These are phyloP conservation scores for Purpureocillium lavendulum DNA, from an alignment of 2,329 filamentous ascomycete species.

Conservation along the genomic window DNA sequence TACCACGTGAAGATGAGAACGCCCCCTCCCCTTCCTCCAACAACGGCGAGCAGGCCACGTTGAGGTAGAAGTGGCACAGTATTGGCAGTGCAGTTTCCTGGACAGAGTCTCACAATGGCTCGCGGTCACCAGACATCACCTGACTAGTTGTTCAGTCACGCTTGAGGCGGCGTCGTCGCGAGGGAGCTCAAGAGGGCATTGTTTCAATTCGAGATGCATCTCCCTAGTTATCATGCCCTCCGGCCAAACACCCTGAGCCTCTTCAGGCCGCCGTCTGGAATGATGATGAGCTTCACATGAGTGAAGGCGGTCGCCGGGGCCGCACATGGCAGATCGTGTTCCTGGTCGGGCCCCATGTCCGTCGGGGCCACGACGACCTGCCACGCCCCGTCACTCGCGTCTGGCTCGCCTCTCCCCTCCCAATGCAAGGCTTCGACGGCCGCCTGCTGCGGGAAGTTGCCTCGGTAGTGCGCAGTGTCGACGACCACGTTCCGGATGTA, in stretches of 20 bases:
- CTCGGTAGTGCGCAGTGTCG: slow-evolving; percentile 75
- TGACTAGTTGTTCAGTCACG: too few relatives aligned
- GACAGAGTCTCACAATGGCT: too few relatives aligned
- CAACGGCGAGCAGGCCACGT: too few relatives aligned
- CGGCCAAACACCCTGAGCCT: slow-evolving; percentile 51
- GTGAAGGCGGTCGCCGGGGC: slow-evolving; percentile 56
- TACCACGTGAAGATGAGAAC: too few relatives aligned
- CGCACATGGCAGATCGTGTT: slow-evolving; percentile 55
- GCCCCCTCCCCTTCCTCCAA: too few relatives aligned
- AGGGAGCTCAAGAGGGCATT: too few relatives aligned
- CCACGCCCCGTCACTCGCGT: slow-evolving; percentile 54
- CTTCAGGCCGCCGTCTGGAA: slow-evolving; percentile 90
- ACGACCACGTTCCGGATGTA: slow-evolving; percentile 59
- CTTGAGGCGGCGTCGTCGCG: too few relatives aligned
- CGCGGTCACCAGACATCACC: too few relatives aligned
- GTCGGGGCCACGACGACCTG: slow-evolving; percentile 54
- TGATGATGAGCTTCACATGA: slow-evolving; percentile 83
- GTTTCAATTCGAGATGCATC: too few relatives aligned
- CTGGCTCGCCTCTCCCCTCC: slow-evolving; percentile 44
- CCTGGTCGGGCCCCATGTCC: slow-evolving; percentile 63
- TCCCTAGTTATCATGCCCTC: too few relatives aligned
- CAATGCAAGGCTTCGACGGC: slow-evolving; percentile 55
- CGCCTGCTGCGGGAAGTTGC: slow-evolving; percentile 74
- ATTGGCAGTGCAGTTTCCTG: too few relatives aligned
- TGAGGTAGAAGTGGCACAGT: too few relatives aligned